phyloP scores from a whole-genome alignment of 192 early-diverging fungal species.

The Coemansia sp. region DNA sequence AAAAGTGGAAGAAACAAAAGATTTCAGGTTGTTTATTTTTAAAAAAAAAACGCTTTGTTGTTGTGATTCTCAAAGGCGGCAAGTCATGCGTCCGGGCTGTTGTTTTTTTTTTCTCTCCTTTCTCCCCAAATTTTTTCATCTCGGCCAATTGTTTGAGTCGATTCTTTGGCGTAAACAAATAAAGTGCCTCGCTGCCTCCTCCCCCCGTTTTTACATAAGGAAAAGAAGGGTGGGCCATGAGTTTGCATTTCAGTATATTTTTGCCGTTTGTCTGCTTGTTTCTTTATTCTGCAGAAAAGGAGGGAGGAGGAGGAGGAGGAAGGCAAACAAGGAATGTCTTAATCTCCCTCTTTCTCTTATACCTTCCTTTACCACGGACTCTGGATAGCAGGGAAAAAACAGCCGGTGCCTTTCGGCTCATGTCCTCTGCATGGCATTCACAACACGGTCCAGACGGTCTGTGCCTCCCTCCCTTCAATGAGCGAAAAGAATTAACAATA shows the following conservation, averaged over 20 bases:
- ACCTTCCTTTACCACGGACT: background rate
- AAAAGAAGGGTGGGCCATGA: background rate
- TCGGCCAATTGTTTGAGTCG: background rate
- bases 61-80: conserved; percentile 4
- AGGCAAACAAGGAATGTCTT: background rate
- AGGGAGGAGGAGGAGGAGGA: no score
- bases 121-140: background rate
- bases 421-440: no score
- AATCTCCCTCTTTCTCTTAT: background rate
- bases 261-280: background rate
- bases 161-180: background rate
- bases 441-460: no score
- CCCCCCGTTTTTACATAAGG: no score
- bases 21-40: background rate
- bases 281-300: no score
- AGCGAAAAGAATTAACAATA: no score
- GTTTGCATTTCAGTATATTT: background rate
- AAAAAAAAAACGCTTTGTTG: background rate
- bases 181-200: background rate
- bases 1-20: conserved; percentile 4
- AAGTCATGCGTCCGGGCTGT: background rate
- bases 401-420: no score
- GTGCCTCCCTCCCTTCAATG: no score
- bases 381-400: no score
- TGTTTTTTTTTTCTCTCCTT: background rate